Percentiles rank a stretch among this genome's conserved stretches.
Conservation (phyloP, 179 eudicot species). For the Corrigiola litoralis region DNA sequence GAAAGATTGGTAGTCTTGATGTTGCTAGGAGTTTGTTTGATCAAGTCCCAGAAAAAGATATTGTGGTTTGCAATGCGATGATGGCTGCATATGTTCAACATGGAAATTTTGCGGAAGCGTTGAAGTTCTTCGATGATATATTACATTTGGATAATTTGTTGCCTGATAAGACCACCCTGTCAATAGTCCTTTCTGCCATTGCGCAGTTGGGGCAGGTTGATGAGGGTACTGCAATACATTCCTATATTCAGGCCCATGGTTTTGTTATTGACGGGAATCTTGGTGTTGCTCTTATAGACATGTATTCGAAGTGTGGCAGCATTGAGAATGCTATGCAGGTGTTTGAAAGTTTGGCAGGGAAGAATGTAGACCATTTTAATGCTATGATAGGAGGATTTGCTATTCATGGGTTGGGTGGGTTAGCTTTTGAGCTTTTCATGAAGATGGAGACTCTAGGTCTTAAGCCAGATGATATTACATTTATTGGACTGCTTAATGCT, state of each 20-base stretch:
- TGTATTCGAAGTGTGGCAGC: constrained; percentile 79
- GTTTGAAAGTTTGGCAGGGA: constrained; percentile 35
- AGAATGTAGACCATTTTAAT: constrained; percentile 68
- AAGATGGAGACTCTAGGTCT: constrained; percentile 42
- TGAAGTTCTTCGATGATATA: constrained; percentile 47
- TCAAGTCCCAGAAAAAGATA: constrained; percentile 51
- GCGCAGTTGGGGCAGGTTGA: constrained; percentile 50
- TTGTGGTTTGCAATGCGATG: constrained; percentile 65
- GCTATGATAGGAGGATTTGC: constrained; percentile 78
- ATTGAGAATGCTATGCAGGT: constrained; percentile 47
- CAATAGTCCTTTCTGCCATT: constrained; percentile 55
- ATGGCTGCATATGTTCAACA: constrained; percentile 66
- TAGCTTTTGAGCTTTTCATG: constrained; percentile 57
- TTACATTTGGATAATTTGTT: constrained; percentile 20
- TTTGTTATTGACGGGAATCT: constrained; percentile 45
- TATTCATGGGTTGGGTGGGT: constrained; percentile 55
- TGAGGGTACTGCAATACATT: constrained; percentile 54
- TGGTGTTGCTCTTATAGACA: constrained; percentile 73
- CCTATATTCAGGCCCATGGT: constrained; percentile 31
- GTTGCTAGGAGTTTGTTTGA: constrained; percentile 53
- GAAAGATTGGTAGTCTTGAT: constrained; percentile 44
- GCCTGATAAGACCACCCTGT: constrained; percentile 54
- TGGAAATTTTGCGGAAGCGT: constrained; percentile 47
- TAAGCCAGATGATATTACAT: constrained; percentile 68
- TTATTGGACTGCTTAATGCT: constrained; percentile 56